phyloP scores from a whole-genome alignment of 495 filamentous ascomycete species.

The Penicillium cinerascens region DNA sequence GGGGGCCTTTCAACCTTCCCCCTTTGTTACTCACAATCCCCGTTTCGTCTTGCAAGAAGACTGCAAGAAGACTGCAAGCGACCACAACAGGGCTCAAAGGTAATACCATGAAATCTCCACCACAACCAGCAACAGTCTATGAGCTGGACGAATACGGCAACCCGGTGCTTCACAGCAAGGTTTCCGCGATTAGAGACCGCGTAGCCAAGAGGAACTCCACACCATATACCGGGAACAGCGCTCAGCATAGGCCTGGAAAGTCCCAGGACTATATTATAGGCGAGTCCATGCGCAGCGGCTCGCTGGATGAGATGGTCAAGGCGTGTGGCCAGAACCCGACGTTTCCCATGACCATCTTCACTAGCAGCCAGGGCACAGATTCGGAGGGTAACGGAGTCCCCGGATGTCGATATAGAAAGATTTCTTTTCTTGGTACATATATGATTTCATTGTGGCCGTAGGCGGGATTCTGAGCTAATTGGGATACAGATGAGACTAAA shows the following conservation, averaged over 20 bases:
- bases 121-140: constrained; percentile 9
- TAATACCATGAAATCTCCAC: constrained; percentile 5
- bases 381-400: constrained; percentile 5
- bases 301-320: constrained; percentile 3
- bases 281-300: constrained; percentile 4
- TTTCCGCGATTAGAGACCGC: constrained; percentile 9
- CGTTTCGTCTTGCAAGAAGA: too few species aligned
- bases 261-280: constrained; percentile 6
- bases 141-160: constrained; percentile 6
- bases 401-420: constrained; percentile 11
- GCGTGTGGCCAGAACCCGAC: neutral
- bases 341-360: constrained; percentile 11
- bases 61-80: too few species aligned
- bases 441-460: neutral
- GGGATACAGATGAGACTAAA: constrained; percentile 5
- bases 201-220: too few species aligned
- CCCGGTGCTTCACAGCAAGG: constrained; percentile 16
- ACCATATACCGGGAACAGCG: too few species aligned
- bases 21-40: too few species aligned
- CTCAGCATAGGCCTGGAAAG: neutral
- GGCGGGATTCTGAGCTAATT: neutral
- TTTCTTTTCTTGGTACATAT: constrained; percentile 9
- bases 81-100: too few species aligned
- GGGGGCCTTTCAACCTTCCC: too few species aligned
- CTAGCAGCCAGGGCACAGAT: constrained; percentile 5